A percentile compares a stretch with the other conserved stretches of the same genome.
Evolutionary conservation across 257 asterid species (phyloP).

Genomic region (Lycium ferocissimum): DNA sequence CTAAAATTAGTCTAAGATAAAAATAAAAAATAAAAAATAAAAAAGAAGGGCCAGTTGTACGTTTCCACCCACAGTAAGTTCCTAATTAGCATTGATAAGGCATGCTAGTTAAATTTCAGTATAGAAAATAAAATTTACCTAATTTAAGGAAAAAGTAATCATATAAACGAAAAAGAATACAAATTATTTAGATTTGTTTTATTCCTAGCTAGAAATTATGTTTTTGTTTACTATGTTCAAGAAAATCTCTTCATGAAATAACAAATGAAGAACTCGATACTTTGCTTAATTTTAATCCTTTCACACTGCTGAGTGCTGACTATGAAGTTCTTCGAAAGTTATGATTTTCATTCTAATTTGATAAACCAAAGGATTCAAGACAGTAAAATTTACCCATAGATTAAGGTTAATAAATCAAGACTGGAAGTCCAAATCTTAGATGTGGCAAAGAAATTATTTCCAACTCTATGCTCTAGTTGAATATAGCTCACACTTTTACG

Average conservation of each 20-base stretch:
- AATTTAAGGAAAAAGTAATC: neutral
- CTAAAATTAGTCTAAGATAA: constrained; percentile 19
- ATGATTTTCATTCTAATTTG: neutral
- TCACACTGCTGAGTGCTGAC: neutral
- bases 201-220: neutral
- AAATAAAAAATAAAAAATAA: neutral
- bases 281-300: neutral
- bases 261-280: neutral
- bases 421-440: neutral
- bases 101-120: neutral
- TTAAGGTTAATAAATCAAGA: neutral
- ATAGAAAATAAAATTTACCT: neutral
- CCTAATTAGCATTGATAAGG: neutral
- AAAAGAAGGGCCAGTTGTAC: neutral
- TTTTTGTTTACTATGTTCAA: neutral
- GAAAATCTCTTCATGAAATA: neutral
- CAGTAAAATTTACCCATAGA: neutral
- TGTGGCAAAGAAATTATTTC: neutral
- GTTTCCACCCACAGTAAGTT: neutral
- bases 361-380: neutral
- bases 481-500: neutral
- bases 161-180: neutral
- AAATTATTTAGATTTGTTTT: neutral
- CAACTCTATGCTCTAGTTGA: neutral
- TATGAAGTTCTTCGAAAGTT: neutral